A percentile compares a stretch with the other conserved stretches of the same genome.
Conservation (phyloP, 1,284 basidiomycete genomes). For the Abortiporus biennis region DNA sequence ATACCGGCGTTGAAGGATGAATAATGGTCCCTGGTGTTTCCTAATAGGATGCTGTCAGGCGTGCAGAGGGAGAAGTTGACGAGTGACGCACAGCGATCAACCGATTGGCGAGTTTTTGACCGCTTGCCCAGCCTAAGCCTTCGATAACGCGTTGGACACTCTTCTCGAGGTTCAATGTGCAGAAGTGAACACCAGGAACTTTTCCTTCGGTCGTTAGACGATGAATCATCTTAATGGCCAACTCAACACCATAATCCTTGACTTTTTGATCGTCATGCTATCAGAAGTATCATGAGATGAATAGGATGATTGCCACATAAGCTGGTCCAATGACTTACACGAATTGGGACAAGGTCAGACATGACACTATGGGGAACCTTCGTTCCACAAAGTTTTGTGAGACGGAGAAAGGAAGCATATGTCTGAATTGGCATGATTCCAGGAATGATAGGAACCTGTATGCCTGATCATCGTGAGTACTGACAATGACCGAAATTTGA, state of each 20-base stretch:
- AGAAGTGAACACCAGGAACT: constrained; percentile 87
- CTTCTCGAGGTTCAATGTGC: constrained; percentile 96
- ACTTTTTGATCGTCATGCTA: constrained; percentile 89
- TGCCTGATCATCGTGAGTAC: constrained; percentile 47
- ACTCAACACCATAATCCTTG: constrained; percentile 82
- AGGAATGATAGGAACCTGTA: constrained; percentile 88
- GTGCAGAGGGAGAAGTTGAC: too few relatives aligned
- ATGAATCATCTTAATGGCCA: constrained; percentile 75
- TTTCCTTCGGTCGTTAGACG: constrained; percentile 49
- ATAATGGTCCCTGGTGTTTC: constrained; percentile 15
- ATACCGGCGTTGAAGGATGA: constrained; percentile 15
- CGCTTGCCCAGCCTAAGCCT: constrained; percentile 62
- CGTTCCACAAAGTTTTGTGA: constrained; percentile 86
- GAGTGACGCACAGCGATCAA: constrained; percentile 68
- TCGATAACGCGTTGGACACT: constrained; percentile 89
- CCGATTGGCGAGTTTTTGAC: constrained; percentile 44
- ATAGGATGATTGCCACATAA: background rate
- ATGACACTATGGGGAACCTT: constrained; percentile 71
- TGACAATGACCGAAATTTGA: constrained; percentile 1
- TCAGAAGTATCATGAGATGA: constrained; percentile 6
- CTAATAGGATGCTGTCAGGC: constrained; percentile 9
- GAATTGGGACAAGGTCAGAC: constrained; percentile 71
- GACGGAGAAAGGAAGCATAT: constrained; percentile 86
- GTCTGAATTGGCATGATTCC: constrained; percentile 99
- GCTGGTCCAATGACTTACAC: constrained; percentile 43